Evolutionary conservation across 768 basidiomycete genomes (phyloP), one percentile per base, ranked within the genome.

Genomic region (Chalciporus sphaerocephalus): DNA sequence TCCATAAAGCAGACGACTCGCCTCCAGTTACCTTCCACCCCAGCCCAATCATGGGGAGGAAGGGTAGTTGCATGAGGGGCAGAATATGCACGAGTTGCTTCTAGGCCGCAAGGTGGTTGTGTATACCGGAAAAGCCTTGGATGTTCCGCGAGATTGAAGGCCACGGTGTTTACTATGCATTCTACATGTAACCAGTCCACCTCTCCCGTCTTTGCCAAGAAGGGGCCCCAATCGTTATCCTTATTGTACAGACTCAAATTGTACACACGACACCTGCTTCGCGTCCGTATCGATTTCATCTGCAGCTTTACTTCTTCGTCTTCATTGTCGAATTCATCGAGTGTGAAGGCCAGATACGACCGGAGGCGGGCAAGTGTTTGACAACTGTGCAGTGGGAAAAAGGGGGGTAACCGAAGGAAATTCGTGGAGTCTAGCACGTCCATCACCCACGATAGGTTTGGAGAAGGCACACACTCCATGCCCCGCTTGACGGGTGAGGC

Each of bases 1-100:
- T 88, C 87, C 82, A 87, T 81, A 54, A 85, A 88, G 49, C 78
- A 86, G 16, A 88, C 79, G 48, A 81, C 80, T 61, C 87, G 69
- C 51, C 76, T 70, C 87, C 87, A 90, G n/a, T 71, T 75, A 6
- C 86, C 86, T 61, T 82, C 79, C 3, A 87, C 74, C 10, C 85
- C 85, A 16, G 85, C 85, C 87, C 87, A 89, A 58, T 87, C 85
- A 16, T 57, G 52, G 7, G 60, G 53, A 30, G 53, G 28, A 34
- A 61, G 60, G 33, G 62, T 56, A 8, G 57, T 61, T 41, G 62
- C 52, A 15, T 69, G 71, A 11, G 76, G 75, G 9, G 79, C 78
- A 15, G 80, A 81, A 52, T 76, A 74, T n/a, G 75, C 67, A 8
- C 80, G 66, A 9, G 74, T 71, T 5, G 76, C 72, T 38, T 79